phyloP scores from a whole-genome alignment of 495 filamentous ascomycete genomes.

The Daldinia concentrica region DNA sequence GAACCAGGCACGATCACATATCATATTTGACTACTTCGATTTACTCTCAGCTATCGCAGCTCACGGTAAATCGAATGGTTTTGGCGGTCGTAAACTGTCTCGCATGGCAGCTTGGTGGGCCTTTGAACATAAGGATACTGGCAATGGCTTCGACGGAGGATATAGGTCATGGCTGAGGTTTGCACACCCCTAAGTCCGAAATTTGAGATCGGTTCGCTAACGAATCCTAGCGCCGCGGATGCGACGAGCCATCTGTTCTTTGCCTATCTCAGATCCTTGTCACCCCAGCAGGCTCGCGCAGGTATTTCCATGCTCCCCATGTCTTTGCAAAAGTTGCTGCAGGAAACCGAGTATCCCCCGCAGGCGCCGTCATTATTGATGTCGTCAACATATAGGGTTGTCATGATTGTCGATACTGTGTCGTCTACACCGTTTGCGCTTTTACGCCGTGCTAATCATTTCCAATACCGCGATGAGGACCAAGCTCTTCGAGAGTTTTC shows the following conservation, averaged over 20 bases:
- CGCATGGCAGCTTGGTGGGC: conserved; percentile 99
- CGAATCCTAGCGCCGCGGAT: conserved; percentile 79
- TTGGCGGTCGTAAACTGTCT: conserved; percentile 93
- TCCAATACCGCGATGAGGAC: conserved; percentile 92
- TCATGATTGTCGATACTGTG: conserved; percentile 96
- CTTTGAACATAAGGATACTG: conserved; percentile 86
- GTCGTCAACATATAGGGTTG: conserved; percentile 83
- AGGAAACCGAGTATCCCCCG: conserved; percentile 95
- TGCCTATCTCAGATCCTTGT: conserved; percentile 89
- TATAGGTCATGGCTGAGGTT: conserved; percentile 81
- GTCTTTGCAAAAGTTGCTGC: conserved; percentile 86
- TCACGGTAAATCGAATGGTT: conserved; percentile 91
- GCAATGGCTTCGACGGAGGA: conserved; percentile 93
- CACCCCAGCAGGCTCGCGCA: conserved; percentile 76
- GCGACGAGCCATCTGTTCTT: conserved; percentile 97
- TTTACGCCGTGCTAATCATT: conserved; percentile 89
- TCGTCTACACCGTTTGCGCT: conserved; percentile 95
- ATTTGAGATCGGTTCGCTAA: conserved; percentile 37
- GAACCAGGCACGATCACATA: conserved; percentile 82
- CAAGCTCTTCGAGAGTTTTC: conserved; percentile 82
- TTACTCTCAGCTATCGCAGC: conserved; percentile 80
- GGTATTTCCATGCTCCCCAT: conserved; percentile 86
- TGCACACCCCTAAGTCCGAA: conserved; percentile 15
- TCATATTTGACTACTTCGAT: conserved; percentile 97
- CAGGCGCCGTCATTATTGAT: conserved; percentile 80